A percentile compares a stretch with the other conserved stretches of the same genome.
phyloP scores from a whole-genome alignment of 2,329 filamentous ascomycete genomes.

The Cryphonectria japonica region DNA sequence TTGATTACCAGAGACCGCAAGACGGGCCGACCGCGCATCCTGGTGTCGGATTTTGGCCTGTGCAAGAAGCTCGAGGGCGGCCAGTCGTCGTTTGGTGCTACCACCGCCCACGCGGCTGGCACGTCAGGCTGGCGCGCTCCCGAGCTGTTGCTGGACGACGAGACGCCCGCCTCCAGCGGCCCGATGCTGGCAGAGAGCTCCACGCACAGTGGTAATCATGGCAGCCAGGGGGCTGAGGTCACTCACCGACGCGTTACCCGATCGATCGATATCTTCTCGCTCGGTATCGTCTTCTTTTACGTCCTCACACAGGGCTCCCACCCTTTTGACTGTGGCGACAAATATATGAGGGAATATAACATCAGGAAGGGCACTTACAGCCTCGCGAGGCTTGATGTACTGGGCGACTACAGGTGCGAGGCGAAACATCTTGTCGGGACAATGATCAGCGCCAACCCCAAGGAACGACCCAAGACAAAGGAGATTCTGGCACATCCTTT shows the following conservation, averaged over 20 bases:
- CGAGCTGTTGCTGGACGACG: slow-evolving; percentile 84
- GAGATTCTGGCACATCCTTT: slow-evolving; percentile 92
- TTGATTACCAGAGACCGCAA: slow-evolving; percentile 73
- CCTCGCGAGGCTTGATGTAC: slow-evolving; percentile 69
- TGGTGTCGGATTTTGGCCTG: slow-evolving; percentile 96
- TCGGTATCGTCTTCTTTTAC: slow-evolving; percentile 98
- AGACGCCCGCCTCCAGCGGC: slow-evolving; percentile 54
- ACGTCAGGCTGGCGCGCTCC: slow-evolving; percentile 97
- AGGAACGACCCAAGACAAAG: slow-evolving; percentile 68
- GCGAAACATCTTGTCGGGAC: slow-evolving; percentile 83
- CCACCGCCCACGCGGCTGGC: slow-evolving; percentile 88
- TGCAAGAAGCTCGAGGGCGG: slow-evolving; percentile 97
- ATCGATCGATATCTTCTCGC: slow-evolving; percentile 95
- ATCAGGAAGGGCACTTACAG: slow-evolving; percentile 88
- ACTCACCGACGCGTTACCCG: slow-evolving; percentile 72
- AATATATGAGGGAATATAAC: slow-evolving; percentile 95
- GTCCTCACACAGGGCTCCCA: slow-evolving; percentile 92
- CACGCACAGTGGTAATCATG: slow-evolving; percentile 64
- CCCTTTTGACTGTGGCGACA: slow-evolving; percentile 91
- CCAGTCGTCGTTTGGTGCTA: slow-evolving; percentile 92
- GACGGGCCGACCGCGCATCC: slow-evolving; percentile 73
- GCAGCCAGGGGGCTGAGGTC: slow-evolving; percentile 49
- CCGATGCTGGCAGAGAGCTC: slow-evolving; percentile 54
- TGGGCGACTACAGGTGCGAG: slow-evolving; percentile 85
- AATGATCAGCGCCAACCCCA: slow-evolving; percentile 69